These are phyloP conservation scores for Tardiomyces blankii DNA, from an alignment of 1,139 yeast species.

Conservation along the genomic window DNA sequence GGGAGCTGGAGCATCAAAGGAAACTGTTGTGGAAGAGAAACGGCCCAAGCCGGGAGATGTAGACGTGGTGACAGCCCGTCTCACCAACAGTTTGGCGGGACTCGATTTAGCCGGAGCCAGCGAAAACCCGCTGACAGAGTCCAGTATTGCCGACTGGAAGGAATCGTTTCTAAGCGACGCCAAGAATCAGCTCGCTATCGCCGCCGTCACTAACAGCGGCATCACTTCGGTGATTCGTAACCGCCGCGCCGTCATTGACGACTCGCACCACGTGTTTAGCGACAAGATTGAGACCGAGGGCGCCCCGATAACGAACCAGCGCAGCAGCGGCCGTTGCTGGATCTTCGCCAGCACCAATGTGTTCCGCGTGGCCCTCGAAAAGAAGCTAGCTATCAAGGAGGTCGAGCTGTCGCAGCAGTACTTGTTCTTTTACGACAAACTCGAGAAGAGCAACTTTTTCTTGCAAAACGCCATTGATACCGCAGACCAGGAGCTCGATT, in stretches of 20 bases:
- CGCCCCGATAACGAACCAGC: slow-evolving; percentile 48
- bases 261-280: slow-evolving; percentile 41
- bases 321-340: slow-evolving; percentile 57
- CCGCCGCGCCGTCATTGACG: slow-evolving; percentile 27
- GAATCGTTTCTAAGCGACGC: slow-evolving; percentile 37
- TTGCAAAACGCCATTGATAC: slow-evolving; percentile 49
- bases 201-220: slow-evolving; percentile 43
- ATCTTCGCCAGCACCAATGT: slow-evolving; percentile 57
- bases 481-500: slow-evolving; percentile 42
- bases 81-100: neutral
- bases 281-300: slow-evolving; percentile 44
- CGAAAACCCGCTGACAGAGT: slow-evolving; percentile 27
- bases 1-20: neutral
- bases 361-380: slow-evolving; percentile 43
- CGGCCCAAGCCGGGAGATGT: neutral
- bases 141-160: slow-evolving; percentile 40
- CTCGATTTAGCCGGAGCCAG: neutral
- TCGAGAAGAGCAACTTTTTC: slow-evolving; percentile 50
- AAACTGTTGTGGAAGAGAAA: slow-evolving; percentile 13
- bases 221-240: slow-evolving; percentile 36
- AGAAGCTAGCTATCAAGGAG: slow-evolving; percentile 38
- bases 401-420: slow-evolving; percentile 53
- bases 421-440: slow-evolving; percentile 44
- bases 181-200: slow-evolving; percentile 48
- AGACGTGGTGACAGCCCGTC: neutral